A percentile compares a stretch with the other conserved stretches of the same genome.
These are phyloP conservation scores for Ogataea methanolica DNA, from an alignment of 805 yeast species.

Conservation along the genomic window DNA sequence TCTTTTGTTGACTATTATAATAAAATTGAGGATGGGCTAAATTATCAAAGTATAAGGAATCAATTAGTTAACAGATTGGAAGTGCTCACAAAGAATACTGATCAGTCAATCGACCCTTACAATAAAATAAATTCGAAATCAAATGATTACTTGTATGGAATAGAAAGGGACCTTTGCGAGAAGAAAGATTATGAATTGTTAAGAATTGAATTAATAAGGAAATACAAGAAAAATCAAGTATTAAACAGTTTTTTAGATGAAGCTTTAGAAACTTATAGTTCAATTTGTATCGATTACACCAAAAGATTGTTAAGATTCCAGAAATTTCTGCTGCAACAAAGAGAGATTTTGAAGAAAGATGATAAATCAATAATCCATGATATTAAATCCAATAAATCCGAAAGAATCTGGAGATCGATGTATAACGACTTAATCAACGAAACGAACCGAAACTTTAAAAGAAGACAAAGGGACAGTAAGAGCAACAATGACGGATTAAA, in stretches of 20 bases:
- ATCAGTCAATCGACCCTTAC: conserved; percentile 10
- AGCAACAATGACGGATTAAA: conserved; percentile 11
- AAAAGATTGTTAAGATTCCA: conserved; percentile 29
- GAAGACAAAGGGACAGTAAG: neutral
- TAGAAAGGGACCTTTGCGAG: conserved; percentile 31
- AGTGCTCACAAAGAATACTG: conserved; percentile 3
- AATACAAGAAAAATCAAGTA: conserved; percentile 24
- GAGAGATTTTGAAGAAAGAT: conserved; percentile 18
- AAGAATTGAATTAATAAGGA: conserved; percentile 20
- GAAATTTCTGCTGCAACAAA: conserved; percentile 29
- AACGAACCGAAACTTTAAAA: conserved; percentile 2
- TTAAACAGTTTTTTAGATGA: conserved; percentile 22
- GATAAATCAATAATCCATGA: conserved; percentile 22
- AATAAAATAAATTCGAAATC: conserved; percentile 2
- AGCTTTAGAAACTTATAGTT: conserved; percentile 22
- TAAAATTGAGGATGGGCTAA: conserved; percentile 1
- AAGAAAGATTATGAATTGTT: conserved; percentile 29
- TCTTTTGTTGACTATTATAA: conserved; percentile 1
- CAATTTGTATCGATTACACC: conserved; percentile 23
- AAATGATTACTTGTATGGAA: conserved; percentile 10
- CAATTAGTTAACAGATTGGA: conserved; percentile 9
- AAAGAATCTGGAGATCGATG: conserved; percentile 28
- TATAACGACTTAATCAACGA: conserved; percentile 2
- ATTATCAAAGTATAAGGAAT: conserved; percentile 6
- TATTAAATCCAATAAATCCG: conserved; percentile 26